A percentile compares a stretch with the other conserved stretches of the same genome.
Evolutionary conservation across 192 early-diverging fungal genomes (phyloP).

Genomic region (Coemansia sp.): DNA sequence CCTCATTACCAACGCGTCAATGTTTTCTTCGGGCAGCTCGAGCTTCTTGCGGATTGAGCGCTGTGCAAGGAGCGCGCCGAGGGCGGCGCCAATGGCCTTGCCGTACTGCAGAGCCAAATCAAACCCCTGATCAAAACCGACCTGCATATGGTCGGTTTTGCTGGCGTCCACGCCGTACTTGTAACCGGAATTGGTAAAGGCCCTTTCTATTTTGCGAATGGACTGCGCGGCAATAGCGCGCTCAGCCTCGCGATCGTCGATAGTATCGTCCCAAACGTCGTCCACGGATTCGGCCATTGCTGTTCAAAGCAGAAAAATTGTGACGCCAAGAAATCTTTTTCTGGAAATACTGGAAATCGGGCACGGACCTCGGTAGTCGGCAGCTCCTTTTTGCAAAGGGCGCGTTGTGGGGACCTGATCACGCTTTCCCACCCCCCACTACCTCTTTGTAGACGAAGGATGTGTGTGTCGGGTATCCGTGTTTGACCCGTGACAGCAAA

Average conservation of each 20-base stretch:
- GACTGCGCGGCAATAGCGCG: slow-evolving; percentile 18
- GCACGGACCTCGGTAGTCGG: no score
- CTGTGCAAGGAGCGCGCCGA: slow-evolving; percentile 25
- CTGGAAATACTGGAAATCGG: not conserved
- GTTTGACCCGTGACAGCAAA: not conserved
- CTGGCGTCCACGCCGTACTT: slow-evolving; percentile 38
- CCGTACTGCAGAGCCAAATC: slow-evolving; percentile 17
- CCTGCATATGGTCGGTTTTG: slow-evolving; percentile 30
- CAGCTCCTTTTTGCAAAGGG: not conserved
- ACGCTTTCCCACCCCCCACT: not conserved
- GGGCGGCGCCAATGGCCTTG: slow-evolving; percentile 13
- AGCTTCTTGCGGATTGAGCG: slow-evolving; percentile 25
- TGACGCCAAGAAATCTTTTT: no score
- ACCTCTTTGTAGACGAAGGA: not conserved
- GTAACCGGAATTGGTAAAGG: slow-evolving; percentile 32
- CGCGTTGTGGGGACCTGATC: not conserved
- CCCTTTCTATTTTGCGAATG: slow-evolving; percentile 18
- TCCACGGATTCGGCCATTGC: not conserved
- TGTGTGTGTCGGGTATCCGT: not conserved
- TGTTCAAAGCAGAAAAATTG: not conserved
- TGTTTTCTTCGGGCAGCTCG: slow-evolving; percentile 1
- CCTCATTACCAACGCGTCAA: slow-evolving; percentile 25
- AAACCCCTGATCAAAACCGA: slow-evolving; percentile 26
- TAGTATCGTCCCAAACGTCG: slow-evolving; percentile 3
- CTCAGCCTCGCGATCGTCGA: slow-evolving; percentile 11